These are phyloP conservation scores for Cryphonectria japonica DNA, from an alignment of 2,329 filamentous ascomycete species.

Conservation along the genomic window DNA sequence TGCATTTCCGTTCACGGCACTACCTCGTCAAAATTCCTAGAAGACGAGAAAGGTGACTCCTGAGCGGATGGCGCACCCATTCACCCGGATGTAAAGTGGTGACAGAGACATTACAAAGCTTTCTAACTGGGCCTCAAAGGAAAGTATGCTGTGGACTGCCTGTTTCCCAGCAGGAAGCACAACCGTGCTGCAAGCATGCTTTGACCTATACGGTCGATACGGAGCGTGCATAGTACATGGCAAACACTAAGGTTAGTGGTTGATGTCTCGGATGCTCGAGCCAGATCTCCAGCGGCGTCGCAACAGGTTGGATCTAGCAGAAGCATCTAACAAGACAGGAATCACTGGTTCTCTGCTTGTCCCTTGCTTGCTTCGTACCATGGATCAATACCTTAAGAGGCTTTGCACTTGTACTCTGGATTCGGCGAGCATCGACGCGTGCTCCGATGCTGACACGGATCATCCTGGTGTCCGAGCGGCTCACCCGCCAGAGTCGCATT, in stretches of 20 bases:
- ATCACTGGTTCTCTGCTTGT: background rate
- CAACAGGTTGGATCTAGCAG: background rate
- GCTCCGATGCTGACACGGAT: slow-evolving; percentile 21
- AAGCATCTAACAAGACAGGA: background rate
- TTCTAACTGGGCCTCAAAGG: too few relatives aligned
- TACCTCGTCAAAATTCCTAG: slow-evolving; percentile 1
- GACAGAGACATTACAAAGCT: background rate
- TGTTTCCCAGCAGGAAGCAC: background rate
- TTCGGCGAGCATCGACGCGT: slow-evolving; percentile 7
- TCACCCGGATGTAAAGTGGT: background rate
- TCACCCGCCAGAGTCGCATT: slow-evolving; percentile 17
- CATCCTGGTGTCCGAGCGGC: slow-evolving; percentile 17
- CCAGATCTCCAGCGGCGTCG: background rate
- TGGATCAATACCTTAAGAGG: background rate
- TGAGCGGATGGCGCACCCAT: background rate
- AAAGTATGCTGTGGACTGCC: background rate
- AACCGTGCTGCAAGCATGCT: too few relatives aligned
- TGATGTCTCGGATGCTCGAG: background rate
- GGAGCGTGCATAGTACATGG: background rate
- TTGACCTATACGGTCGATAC: background rate
- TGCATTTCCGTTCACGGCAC: slow-evolving; percentile 11
- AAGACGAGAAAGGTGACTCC: background rate
- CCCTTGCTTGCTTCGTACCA: background rate
- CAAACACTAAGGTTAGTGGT: background rate
- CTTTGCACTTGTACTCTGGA: background rate